phyloP scores from a whole-genome alignment of 2,329 filamentous ascomycete genomes.

The Chaetomiaceae sp. region DNA sequence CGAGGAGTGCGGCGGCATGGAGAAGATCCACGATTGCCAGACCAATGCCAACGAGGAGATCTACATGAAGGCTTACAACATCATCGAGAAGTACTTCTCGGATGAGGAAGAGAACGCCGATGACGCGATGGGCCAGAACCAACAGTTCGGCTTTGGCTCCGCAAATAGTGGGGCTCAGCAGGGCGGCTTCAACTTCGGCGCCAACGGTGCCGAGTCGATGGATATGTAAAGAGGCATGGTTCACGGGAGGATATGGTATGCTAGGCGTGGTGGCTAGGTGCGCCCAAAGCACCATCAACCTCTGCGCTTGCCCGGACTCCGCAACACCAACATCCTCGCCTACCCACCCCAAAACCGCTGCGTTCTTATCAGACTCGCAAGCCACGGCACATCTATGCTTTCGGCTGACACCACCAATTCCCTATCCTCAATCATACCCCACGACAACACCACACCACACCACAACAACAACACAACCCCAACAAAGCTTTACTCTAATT shows the following conservation, averaged over 20 bases:
- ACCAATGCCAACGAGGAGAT: constrained; percentile 99
- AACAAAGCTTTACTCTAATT: constrained; percentile 33
- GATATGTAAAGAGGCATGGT: constrained; percentile 50
- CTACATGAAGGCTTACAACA: constrained; percentile 99
- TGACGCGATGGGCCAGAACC: constrained; percentile 69
- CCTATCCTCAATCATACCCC: constrained; percentile 8
- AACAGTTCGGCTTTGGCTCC: constrained; percentile 72
- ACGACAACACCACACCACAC: constrained; percentile 9
- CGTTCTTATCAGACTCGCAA: constrained; percentile 15
- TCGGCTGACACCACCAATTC: constrained; percentile 16
- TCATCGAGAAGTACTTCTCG: constrained; percentile 99
- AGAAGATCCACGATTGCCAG: constrained; percentile 99
- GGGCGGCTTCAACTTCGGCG: constrained; percentile 86
- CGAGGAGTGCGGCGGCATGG: constrained; percentile 97
- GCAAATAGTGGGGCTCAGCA: constrained; percentile 60
- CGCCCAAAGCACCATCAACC: background rate
- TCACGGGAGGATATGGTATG: background rate
- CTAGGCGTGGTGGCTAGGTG: background rate
- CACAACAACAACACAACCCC: too few species aligned
- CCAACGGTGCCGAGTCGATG: constrained; percentile 63
- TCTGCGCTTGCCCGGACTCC: background rate
- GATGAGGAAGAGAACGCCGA: constrained; percentile 95
- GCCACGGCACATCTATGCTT: constrained; percentile 32
- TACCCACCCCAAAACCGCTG: constrained; percentile 3
- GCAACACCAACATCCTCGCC: background rate